phyloP scores from a whole-genome alignment of 169 alveolate genomes.

The Babesia gibsoni region DNA sequence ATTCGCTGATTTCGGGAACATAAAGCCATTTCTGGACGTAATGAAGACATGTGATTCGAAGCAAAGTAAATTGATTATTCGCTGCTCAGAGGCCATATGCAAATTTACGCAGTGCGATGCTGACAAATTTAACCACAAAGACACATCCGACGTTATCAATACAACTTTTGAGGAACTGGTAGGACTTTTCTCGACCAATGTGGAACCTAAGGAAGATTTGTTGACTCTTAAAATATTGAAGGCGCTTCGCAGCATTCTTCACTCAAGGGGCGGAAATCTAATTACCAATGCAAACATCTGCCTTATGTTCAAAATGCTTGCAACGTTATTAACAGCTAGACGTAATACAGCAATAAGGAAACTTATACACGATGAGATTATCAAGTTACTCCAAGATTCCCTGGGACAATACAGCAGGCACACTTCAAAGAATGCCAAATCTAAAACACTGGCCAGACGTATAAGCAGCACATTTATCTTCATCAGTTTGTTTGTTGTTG shows the following conservation, averaged over 20 bases:
- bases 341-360: constrained; percentile 32
- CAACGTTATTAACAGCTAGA: constrained; percentile 40
- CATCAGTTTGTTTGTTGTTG: constrained; percentile 36
- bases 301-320: constrained; percentile 39
- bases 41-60: constrained; percentile 46
- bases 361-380: constrained; percentile 38
- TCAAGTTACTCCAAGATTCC: constrained; percentile 38
- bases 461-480: constrained; percentile 35
- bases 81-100: constrained; percentile 48
- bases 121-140: constrained; percentile 37
- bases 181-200: constrained; percentile 24
- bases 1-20: constrained; percentile 18
- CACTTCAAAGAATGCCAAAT: constrained; percentile 1
- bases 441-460: constrained; percentile 25
- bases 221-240: constrained; percentile 30
- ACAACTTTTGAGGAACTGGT: constrained; percentile 39
- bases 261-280: constrained; percentile 44
- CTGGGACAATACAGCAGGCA: constrained; percentile 31
- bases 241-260: constrained; percentile 16
- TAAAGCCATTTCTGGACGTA: constrained; percentile 56
- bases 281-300: constrained; percentile 46
- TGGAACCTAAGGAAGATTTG: constrained; percentile 59
- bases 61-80: constrained; percentile 41
- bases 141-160: constrained; percentile 22
- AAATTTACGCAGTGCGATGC: constrained; percentile 51